phyloP scores from a whole-genome alignment of 164 flowering plant species.

The Santalum album region DNA sequence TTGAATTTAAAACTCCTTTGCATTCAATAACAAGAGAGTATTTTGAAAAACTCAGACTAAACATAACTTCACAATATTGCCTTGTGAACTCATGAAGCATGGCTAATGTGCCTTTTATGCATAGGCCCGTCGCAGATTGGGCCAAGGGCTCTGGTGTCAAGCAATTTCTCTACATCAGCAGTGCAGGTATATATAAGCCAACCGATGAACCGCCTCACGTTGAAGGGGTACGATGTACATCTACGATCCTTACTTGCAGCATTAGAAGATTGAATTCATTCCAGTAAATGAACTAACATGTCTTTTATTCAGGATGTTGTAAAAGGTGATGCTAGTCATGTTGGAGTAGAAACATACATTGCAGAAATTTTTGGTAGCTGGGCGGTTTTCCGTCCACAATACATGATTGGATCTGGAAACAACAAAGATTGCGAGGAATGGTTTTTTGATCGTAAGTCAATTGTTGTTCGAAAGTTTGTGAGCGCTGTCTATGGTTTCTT shows the following conservation, averaged over 20 bases:
- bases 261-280: background rate
- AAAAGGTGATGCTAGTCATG: constrained; percentile 86
- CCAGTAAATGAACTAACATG: background rate
- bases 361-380: constrained; percentile 56
- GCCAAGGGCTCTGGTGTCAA: constrained; percentile 72
- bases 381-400: constrained; percentile 93
- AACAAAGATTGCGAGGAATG: constrained; percentile 99
- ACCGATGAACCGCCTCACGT: constrained; percentile 96
- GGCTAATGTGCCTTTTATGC: background rate
- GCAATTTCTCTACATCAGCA: constrained; percentile 90
- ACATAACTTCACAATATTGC: too few species aligned
- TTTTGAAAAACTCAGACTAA: too few species aligned
- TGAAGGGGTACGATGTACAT: constrained; percentile 67
- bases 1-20: too few species aligned
- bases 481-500: background rate
- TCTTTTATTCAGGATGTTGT: constrained; percentile 57
- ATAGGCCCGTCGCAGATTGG: constrained; percentile 95
- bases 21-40: too few species aligned
- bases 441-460: constrained; percentile 91
- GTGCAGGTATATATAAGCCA: constrained; percentile 93
- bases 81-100: too few species aligned
- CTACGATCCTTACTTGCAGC: background rate
- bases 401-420: constrained; percentile 98
- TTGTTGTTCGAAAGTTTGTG: background rate
- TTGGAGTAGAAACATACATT: constrained; percentile 76